These are phyloP conservation scores for Plasmodium gonderi DNA, from an alignment of 169 alveolate species.

Conservation along the genomic window DNA sequence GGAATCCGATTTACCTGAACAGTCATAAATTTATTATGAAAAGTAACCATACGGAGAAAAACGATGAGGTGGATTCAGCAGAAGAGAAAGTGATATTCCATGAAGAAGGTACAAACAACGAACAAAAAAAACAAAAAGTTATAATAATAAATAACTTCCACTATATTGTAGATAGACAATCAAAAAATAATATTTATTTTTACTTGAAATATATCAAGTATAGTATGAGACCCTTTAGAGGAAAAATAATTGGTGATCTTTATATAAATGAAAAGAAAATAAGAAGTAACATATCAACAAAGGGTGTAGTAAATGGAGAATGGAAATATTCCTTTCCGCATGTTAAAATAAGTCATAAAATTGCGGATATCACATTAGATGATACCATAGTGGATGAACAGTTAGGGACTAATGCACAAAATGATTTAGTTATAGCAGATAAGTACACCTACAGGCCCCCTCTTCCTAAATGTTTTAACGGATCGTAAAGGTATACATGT, in stretches of 20 bases:
- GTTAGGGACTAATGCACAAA: background rate
- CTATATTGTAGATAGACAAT: slow-evolving; percentile 71
- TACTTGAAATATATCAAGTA: background rate
- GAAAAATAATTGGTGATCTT: slow-evolving; percentile 80
- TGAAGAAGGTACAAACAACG: slow-evolving; percentile 17
- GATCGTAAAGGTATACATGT: no score
- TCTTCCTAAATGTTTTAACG: slow-evolving; percentile 25
- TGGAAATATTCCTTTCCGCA: slow-evolving; percentile 82
- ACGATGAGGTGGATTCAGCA: background rate
- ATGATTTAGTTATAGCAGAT: slow-evolving; percentile 26
- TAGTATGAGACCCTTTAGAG: slow-evolving; percentile 82
- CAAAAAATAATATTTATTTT: slow-evolving; percentile 7
- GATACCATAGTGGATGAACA: background rate
- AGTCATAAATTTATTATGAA: slow-evolving; percentile 47
- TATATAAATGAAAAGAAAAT: slow-evolving; percentile 77
- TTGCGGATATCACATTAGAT: slow-evolving; percentile 7
- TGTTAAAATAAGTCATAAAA: slow-evolving; percentile 23
- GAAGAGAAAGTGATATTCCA: slow-evolving; percentile 4
- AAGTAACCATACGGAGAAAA: background rate
- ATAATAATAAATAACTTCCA: slow-evolving; percentile 41
- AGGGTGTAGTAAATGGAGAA: slow-evolving; percentile 84
- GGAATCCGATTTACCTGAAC: slow-evolving; percentile 37
- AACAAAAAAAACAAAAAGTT: slow-evolving; percentile 55
- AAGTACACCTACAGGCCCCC: slow-evolving; percentile 46
- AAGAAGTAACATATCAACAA: slow-evolving; percentile 76